Evolutionary conservation across 192 early-diverging fungal genomes (phyloP).

Genomic region (Geranomyces michiganensis): DNA sequence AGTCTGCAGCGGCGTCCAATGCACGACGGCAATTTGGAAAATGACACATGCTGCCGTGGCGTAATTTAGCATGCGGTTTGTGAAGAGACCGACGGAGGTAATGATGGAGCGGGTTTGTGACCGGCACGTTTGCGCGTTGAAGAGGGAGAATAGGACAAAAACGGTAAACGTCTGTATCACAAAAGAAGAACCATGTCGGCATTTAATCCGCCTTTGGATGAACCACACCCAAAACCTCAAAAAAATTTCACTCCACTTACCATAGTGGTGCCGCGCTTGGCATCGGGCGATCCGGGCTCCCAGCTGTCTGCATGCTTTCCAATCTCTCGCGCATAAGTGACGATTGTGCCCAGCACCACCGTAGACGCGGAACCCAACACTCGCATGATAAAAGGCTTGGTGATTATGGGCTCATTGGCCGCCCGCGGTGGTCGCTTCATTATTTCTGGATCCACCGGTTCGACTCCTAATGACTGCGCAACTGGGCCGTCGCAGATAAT

Average conservation of each 20-base stretch:
- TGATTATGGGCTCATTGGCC: conserved; percentile 80
- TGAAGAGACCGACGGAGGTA: conserved; percentile 77
- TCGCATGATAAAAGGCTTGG: conserved; percentile 66
- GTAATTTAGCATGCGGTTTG: conserved; percentile 88
- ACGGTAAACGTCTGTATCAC: conserved; percentile 84
- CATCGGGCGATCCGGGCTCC: conserved; percentile 33
- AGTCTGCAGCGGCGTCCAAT: conserved; percentile 84
- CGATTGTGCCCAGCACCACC: conserved; percentile 86
- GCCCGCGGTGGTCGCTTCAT: conserved; percentile 84
- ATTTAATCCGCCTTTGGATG: not conserved
- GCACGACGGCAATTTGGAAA: conserved; percentile 87
- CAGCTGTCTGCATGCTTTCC: conserved; percentile 33
- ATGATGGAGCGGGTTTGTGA: conserved; percentile 77
- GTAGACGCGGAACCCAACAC: conserved; percentile 78
- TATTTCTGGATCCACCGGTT: conserved; percentile 87
- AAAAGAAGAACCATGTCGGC: too few species aligned
- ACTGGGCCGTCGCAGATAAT: conserved; percentile 99
- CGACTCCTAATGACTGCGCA: conserved; percentile 96
- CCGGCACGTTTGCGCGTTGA: conserved; percentile 90
- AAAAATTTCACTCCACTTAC: conserved; percentile 47
- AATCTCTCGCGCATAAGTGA: conserved; percentile 76
- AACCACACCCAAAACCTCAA: not conserved
- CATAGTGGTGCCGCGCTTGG: conserved; percentile 85
- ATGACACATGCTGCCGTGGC: conserved; percentile 78
- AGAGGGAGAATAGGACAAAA: conserved; percentile 96